These are phyloP conservation scores for Barnettozyma pratensis DNA, from an alignment of 805 yeast species.

Conservation along the genomic window DNA sequence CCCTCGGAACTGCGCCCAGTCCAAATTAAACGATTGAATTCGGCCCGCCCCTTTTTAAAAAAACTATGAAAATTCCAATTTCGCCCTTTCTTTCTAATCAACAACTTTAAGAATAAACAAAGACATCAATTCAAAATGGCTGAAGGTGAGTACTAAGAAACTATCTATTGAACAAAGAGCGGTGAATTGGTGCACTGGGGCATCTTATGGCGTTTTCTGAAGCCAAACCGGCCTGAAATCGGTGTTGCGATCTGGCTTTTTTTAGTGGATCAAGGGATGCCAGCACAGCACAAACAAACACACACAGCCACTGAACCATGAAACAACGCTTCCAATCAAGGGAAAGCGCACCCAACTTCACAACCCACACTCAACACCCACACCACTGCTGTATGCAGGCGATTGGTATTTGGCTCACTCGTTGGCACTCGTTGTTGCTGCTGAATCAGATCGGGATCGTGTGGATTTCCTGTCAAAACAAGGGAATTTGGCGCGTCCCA, in stretches of 20 bases:
- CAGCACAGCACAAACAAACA: not conserved
- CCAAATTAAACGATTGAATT: not conserved
- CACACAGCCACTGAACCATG: too few relatives aligned
- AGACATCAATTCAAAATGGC: conserved; percentile 11
- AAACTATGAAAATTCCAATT: conserved; percentile 4
- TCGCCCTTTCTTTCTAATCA: conserved; percentile 4
- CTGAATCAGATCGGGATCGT: not conserved
- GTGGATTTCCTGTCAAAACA: not conserved
- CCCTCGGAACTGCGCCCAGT: too few relatives aligned
- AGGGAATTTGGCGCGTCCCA: too few relatives aligned
- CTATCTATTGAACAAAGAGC: too few relatives aligned
- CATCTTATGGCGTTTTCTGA: not conserved
- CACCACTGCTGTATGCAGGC: too few relatives aligned
- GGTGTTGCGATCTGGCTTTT: not conserved
- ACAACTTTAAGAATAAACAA: conserved; percentile 1
- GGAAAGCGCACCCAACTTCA: too few relatives aligned
- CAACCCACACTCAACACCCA: too few relatives aligned
- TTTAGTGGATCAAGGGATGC: conserved; percentile 1
- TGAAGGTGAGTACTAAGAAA: conserved; percentile 9
- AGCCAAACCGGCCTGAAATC: too few relatives aligned
- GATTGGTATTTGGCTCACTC: too few relatives aligned
- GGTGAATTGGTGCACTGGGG: not conserved
- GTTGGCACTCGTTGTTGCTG: too few relatives aligned
- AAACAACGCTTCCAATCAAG: too few relatives aligned
- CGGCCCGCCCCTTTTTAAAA: conserved; percentile 6